Base-by-base conservation (phyloP, 768 basidiomycete genomes). In the Tulasnella calospora region DNA sequence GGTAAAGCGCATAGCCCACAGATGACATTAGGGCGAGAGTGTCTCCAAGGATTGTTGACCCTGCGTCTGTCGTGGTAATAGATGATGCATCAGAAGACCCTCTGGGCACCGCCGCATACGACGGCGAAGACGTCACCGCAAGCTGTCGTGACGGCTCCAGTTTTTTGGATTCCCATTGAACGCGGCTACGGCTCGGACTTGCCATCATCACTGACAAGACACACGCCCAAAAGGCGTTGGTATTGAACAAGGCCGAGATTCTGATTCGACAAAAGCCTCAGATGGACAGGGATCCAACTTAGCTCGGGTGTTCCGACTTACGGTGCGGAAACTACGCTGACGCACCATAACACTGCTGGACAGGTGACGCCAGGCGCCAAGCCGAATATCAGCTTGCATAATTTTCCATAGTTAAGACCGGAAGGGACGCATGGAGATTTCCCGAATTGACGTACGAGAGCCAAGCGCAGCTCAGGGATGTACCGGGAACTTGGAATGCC, bases 151-250 rank as follows among this genome's bases (percentile, higher is more conserved):
- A 99, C 95, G 19, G 94, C 91, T 35, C 82, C 41, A 95, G 84
- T 61, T 89, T 91, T 69, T 89, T 86, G 21, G 87, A 80, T 79
- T 92, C 89, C 92, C 92, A 91, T 41, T 40, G 81, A 89, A 40
- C 13, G 17, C 36, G 71, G 30, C 2, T 35, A 15, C 30, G 61
- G 2, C 33, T 30, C 12, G 61, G 35, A 30, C 61, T 67, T 27
- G 61, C 61, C 61, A 67, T 6, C 6, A 17, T 35, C 27, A 67
- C 90, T 23, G 91, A 89, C 83, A 98, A 89, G 36, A 95, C 83
- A 82, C 98, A 99, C 7, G 94, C 93, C 84, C 95, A 96, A 86
- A 98, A 96, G 0, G 94, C 92, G 81, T 93, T 94, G 12, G 92
- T 91, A 82, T 97, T 96, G 91, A 93, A 95, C 36, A 95, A 89